Conservation (phyloP, 2,329 filamentous ascomycete species). For the Tolypocladium cylindrosporum region DNA sequence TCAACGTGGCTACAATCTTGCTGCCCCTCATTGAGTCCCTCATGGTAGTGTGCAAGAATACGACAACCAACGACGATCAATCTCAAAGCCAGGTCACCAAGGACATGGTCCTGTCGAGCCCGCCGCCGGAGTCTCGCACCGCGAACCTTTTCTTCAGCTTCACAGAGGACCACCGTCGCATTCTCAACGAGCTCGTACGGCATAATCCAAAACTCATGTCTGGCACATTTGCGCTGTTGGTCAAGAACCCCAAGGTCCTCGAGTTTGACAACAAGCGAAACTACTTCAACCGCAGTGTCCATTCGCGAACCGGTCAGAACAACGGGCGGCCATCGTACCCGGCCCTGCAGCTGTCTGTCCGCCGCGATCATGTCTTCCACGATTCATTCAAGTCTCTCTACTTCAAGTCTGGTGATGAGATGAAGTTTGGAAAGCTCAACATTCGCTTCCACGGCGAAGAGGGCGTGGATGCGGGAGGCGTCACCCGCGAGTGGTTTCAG, state of each 20-base stretch:
- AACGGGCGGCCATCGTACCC: constrained; percentile 63
- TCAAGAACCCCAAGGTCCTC: constrained; percentile 97
- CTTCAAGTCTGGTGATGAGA: constrained; percentile 92
- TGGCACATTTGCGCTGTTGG: constrained; percentile 87
- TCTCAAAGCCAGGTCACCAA: constrained; percentile 40
- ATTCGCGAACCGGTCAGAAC: constrained; percentile 54
- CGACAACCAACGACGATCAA: constrained; percentile 63
- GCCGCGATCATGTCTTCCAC: constrained; percentile 91
- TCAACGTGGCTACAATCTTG: constrained; percentile 93
- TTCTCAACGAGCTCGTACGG: constrained; percentile 93
- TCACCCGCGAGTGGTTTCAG: constrained; percentile 98
- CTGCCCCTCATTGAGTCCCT: constrained; percentile 89
- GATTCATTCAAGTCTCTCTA: constrained; percentile 98
- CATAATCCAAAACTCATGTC: constrained; percentile 98
- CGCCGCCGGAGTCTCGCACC: constrained; percentile 67
- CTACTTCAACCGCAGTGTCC: constrained; percentile 92
- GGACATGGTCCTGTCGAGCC: constrained; percentile 65
- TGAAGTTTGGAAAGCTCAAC: constrained; percentile 98
- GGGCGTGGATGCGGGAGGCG: constrained; percentile 93
- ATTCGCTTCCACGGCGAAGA: constrained; percentile 97
- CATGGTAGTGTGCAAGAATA: constrained; percentile 99
- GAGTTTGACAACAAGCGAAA: constrained; percentile 99
- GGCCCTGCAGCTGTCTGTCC: constrained; percentile 73
- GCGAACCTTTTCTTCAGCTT: constrained; percentile 93
- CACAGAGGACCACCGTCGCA: constrained; percentile 94